Base-by-base conservation (phyloP, 331 rosid genomes). In the Prunus yedoensis region DNA sequence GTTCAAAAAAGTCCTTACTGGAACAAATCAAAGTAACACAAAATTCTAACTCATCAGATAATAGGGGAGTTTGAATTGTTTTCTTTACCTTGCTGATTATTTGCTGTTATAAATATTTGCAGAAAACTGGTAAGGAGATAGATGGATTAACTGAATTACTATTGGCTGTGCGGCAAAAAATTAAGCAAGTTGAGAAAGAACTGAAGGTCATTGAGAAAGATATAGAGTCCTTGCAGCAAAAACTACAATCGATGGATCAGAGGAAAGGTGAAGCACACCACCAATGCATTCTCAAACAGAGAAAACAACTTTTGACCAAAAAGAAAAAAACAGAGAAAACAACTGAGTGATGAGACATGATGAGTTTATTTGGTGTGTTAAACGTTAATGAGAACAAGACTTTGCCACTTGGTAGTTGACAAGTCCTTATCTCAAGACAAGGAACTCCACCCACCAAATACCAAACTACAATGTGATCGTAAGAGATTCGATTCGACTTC, bases 1-100 rank as follows among this genome's bases (percentile, higher is more conserved):
- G 70, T 17, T 59, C 70, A 23, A 78, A 78, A 20, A 76, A 79
- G 15, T 79, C 66, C 11, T 14, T 85, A 4, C 68, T 68, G 23
- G 78, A 79, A 2, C 71, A 84, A 84, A 27, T 75, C 47, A 73
- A 87, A 60, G 88, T 80, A 63, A 70, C 18, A 66, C 4, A 17
- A 8, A 4, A 35, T 6, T 65, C 25, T 15, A 58, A 16, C 18
- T 66, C 52, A 20, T 14, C 16, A 7, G 25, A 15, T 23, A 16
- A 16, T 14, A 8, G 28, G 43, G 9, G 43, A 38, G 43, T 38
- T 38, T 38, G 8, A 38, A 51, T 7, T 62, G 32, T 30, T 18
- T 62, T 62, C 41, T 18, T n/a, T 30, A 38, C 7, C 43, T 9
- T 2, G 4, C 38, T 32, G 38, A 32, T 32, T 32, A 32, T 32